Evolutionary conservation across 176 grass and related monocot species (phyloP), one percentile per base, ranked within the genome.

Genomic region (Poa annua): DNA sequence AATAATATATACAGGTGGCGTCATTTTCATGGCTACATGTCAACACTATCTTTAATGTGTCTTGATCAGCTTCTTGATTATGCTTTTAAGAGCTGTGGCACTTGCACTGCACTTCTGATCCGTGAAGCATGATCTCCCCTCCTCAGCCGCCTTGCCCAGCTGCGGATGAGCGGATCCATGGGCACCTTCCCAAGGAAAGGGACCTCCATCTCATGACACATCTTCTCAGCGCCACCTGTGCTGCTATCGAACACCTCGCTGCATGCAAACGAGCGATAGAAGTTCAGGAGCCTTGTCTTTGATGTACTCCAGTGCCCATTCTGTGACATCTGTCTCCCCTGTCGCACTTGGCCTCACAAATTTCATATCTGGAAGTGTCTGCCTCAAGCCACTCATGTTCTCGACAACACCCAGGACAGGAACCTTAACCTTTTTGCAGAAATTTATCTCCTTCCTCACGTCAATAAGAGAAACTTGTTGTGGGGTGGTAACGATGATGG

Each of bases 171-270:
- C n/a, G n/a, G 94, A 86, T 97, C 91, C 89, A 97, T 76, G 42
- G 94, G 91, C 34, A 94, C 94, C 87, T 91, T 93, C 14, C 91
- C 94, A 6, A 94, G 89, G 61, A 97, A 97, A 59, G 91, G 94
- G 50, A 93, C 89, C 21, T 74, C 94, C 91, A 89, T 88, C 81
- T 93, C 86, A 19, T 42, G 74, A 81, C 94, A 96, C 94, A 93
- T 93, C 80, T 87, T 90, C 74, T 84, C 84, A 35, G 94, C 86
- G 19, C 91, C 91, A 24, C 94, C 88, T 57, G 69, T 63, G 41
- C 85, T 93, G 71, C 78, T 85, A 70, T 96, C 93, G 9, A 96
- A 96, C 50, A 92, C 86, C 61, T 96, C 90, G 52, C 80, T 87
- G 85, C 86, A 96, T 32, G 86, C 51, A 14, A 14, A 96, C 34